Percentiles rank a stretch among this genome's conserved stretches.
These are phyloP conservation scores for Lumnitzera littorea DNA, from an alignment of 345 rosid species.

Conservation along the genomic window DNA sequence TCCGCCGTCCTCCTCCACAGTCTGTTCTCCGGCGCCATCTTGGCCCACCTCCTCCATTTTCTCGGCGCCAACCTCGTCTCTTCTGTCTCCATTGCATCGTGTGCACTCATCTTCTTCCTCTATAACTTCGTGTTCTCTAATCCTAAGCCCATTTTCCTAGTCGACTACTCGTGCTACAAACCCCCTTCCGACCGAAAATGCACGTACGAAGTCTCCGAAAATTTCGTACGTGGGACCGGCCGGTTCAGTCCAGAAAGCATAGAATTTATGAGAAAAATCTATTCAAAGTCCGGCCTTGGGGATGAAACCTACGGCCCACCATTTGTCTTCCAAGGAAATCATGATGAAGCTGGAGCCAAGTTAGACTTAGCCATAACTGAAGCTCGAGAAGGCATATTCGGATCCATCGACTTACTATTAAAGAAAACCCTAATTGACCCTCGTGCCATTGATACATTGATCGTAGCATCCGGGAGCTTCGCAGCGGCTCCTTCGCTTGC, in stretches of 20 bases:
- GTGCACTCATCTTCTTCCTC: background rate
- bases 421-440: conserved; percentile 11
- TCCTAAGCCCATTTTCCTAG: conserved; percentile 8
- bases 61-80: background rate
- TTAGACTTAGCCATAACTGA: conserved; percentile 9
- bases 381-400: conserved; percentile 12
- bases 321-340: conserved; percentile 4
- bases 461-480: conserved; percentile 18
- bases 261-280: conserved; percentile 16
- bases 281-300: conserved; percentile 18
- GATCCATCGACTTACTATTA: conserved; percentile 11
- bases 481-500: conserved; percentile 14
- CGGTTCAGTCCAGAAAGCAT: conserved; percentile 14
- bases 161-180: conserved; percentile 17
- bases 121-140: background rate
- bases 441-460: conserved; percentile 7
- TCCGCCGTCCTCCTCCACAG: conserved; percentile 9
- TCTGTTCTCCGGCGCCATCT: background rate
- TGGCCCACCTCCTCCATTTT: background rate
- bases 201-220: conserved; percentile 4
- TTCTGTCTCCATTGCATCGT: background rate
- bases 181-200: conserved; percentile 15
- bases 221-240: conserved; percentile 11
- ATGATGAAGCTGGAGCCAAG: conserved; percentile 9
- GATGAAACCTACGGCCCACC: conserved; percentile 19